A percentile compares a stretch with the other conserved stretches of the same genome.
Evolutionary conservation across 2,329 filamentous ascomycete species (phyloP).

Genomic region (Exophiala mesophila): DNA sequence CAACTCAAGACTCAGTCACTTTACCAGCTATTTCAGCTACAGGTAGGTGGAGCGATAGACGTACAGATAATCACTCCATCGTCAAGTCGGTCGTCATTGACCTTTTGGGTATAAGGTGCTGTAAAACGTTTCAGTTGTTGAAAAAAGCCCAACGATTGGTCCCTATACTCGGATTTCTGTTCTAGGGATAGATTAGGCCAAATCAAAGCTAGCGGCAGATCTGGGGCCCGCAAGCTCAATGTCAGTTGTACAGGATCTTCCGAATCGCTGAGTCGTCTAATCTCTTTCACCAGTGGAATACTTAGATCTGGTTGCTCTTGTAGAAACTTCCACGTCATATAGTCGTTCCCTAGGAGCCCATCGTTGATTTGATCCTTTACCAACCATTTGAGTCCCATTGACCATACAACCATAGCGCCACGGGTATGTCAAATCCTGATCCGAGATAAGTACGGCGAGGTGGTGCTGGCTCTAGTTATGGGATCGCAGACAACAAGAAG

Average conservation of each 20-base stretch:
- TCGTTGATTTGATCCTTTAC: conserved; percentile 9
- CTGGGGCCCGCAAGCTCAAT: conserved; percentile 6
- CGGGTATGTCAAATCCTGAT: conserved; percentile 7
- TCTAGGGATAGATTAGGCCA: conserved; percentile 3
- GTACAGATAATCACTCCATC: conserved; percentile 1
- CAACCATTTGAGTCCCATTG: conserved; percentile 9
- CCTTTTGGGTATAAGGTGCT: conserved; percentile 7
- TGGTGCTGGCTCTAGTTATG: neutral
- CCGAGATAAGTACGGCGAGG: conserved; percentile 3
- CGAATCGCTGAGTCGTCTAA: conserved; percentile 5
- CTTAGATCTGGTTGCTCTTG: conserved; percentile 5
- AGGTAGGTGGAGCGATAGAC: neutral
- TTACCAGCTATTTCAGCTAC: neutral
- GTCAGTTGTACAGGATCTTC: conserved; percentile 8
- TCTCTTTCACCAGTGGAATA: conserved; percentile 9
- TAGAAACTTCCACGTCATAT: conserved; percentile 13
- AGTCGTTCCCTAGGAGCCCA: conserved; percentile 6
- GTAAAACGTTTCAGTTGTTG: conserved; percentile 8
- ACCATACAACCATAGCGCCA: conserved; percentile 4
- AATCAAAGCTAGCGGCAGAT: neutral
- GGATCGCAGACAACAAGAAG: neutral
- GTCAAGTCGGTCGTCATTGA: conserved; percentile 7
- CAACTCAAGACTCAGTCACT: neutral
- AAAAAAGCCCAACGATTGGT: conserved; percentile 6
- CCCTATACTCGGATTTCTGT: conserved; percentile 8